Evolutionary conservation across 768 basidiomycete species (phyloP).

Genomic region (Amanita fuliginea): DNA sequence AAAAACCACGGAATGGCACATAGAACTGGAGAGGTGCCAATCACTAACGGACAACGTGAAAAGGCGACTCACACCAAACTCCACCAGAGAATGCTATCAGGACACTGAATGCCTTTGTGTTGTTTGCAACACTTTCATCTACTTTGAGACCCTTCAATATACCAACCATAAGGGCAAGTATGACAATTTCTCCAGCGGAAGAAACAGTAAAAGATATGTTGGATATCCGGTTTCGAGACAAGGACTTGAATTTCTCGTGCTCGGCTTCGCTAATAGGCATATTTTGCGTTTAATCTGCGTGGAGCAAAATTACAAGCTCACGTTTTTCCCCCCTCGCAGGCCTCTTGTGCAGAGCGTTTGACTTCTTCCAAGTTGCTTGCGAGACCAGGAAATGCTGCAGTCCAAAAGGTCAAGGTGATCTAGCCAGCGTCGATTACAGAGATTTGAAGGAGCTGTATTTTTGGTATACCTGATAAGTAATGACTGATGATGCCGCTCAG

Average conservation of each 20-base stretch:
- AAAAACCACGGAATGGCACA: constrained; percentile 70
- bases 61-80: constrained; percentile 49
- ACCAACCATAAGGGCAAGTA: constrained; percentile 65
- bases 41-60: neutral
- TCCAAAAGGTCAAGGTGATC: constrained; percentile 73
- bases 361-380: constrained; percentile 63
- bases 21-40: constrained; percentile 27
- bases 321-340: constrained; percentile 34
- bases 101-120: constrained; percentile 65
- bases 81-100: constrained; percentile 73
- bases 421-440: constrained; percentile 13
- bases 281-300: neutral
- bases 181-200: constrained; percentile 59
- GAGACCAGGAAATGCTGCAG: constrained; percentile 71
- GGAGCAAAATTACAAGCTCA: constrained; percentile 14
- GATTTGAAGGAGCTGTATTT: neutral
- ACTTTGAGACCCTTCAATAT: constrained; percentile 58
- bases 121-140: constrained; percentile 53
- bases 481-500: constrained; percentile 30
- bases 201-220: constrained; percentile 65
- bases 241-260: constrained; percentile 45
- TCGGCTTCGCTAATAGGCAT: constrained; percentile 26
- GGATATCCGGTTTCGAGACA: constrained; percentile 62
- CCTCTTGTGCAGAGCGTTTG: constrained; percentile 34
- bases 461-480: constrained; percentile 53